phyloP scores from a whole-genome alignment of 1,139 yeast species.

The Kodamaea ohmeri region DNA sequence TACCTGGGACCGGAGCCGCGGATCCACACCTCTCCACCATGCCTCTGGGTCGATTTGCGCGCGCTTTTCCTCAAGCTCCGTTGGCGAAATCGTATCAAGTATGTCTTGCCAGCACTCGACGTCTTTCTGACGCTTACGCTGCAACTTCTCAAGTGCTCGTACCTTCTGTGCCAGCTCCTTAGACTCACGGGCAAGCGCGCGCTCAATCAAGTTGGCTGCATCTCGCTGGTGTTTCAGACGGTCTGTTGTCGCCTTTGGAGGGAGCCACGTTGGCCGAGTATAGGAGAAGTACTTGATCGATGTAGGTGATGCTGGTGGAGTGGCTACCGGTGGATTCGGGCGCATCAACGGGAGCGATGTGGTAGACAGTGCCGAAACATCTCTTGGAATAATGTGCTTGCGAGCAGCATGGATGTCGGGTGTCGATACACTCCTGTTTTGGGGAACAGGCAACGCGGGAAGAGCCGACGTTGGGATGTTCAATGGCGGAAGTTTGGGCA shows the following conservation, averaged over 20 bases:
- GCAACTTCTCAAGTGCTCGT: constrained; percentile 24
- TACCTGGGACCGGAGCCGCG: constrained; percentile 41
- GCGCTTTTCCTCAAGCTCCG: constrained; percentile 28
- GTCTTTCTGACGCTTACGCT: constrained; percentile 34
- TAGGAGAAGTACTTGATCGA: constrained; percentile 30
- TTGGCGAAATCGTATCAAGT: constrained; percentile 21
- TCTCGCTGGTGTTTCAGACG: constrained; percentile 54
- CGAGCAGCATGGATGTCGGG: constrained; percentile 2
- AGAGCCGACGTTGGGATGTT: neutral
- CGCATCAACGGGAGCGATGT: constrained; percentile 4
- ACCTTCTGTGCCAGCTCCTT: constrained; percentile 30
- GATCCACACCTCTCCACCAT: constrained; percentile 70
- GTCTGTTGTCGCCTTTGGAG: constrained; percentile 61
- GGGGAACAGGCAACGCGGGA: neutral
- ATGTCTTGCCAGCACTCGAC: constrained; percentile 42
- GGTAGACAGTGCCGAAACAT: neutral
- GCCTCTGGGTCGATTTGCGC: constrained; percentile 37
- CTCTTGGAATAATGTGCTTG: neutral
- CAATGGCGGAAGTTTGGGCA: constrained; percentile 1
- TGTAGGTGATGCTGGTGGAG: constrained; percentile 6
- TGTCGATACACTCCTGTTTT: constrained; percentile 1
- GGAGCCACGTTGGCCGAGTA: constrained; percentile 65
- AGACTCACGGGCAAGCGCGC: constrained; percentile 45
- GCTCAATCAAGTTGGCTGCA: constrained; percentile 48
- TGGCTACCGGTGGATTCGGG: neutral